phyloP scores from a whole-genome alignment of 2,329 filamentous ascomycete species.

The Pseudodiploospora longispora region DNA sequence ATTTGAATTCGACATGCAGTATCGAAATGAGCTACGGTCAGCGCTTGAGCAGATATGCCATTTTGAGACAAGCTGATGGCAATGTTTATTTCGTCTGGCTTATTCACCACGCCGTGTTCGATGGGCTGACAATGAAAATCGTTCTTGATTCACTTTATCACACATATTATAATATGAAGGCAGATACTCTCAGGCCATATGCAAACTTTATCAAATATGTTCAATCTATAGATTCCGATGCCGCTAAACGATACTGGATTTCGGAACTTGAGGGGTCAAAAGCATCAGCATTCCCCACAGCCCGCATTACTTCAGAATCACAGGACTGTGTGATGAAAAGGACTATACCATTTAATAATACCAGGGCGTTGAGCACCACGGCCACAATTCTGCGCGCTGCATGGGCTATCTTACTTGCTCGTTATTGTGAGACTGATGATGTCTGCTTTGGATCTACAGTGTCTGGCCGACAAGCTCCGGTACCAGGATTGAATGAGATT shows the following conservation, averaged over 20 bases:
- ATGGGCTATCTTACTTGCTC: constrained; percentile 5
- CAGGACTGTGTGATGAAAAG: neutral
- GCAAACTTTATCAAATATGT: constrained; percentile 4
- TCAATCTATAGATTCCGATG: neutral
- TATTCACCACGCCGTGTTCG: constrained; percentile 4
- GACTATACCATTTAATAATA: constrained; percentile 1
- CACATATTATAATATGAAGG: neutral
- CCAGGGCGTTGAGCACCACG: constrained; percentile 1
- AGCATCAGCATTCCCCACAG: neutral
- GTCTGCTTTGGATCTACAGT: constrained; percentile 10
- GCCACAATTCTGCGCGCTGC: constrained; percentile 5
- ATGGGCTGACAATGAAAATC: constrained; percentile 6
- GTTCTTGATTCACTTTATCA: constrained; percentile 3
- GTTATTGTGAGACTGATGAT: constrained; percentile 8
- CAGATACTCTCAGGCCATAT: neutral
- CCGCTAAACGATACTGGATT: constrained; percentile 7
- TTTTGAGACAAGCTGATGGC: neutral
- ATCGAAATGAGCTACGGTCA: constrained; percentile 6
- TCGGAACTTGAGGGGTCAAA: constrained; percentile 8
- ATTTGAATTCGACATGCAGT: neutral
- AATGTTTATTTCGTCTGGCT: neutral
- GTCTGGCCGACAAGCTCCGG: constrained; percentile 11
- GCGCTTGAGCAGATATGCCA: constrained; percentile 3
- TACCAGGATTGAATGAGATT: constrained; percentile 1
- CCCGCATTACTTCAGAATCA: neutral